A percentile compares a stretch with the other conserved stretches of the same genome.
Evolutionary conservation across 345 rosid species (phyloP).

Genomic region (Hypericum androsaemum): DNA sequence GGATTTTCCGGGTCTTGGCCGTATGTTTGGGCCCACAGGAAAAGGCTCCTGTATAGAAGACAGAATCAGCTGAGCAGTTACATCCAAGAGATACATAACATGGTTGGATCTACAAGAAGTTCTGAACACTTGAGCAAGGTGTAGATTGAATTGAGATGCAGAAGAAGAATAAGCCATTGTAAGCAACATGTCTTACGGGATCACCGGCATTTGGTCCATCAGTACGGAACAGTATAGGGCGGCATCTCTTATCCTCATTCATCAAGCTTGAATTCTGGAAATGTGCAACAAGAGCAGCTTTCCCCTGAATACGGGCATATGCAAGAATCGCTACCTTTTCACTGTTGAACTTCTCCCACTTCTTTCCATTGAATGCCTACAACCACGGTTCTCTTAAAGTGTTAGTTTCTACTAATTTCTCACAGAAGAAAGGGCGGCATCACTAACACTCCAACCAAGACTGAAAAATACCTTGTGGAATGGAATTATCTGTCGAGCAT

Average conservation of each 20-base stretch:
- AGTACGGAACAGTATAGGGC: conserved; percentile 79
- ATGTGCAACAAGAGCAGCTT: conserved; percentile 79
- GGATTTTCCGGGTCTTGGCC: conserved; percentile 64
- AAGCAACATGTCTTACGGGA: conserved; percentile 35
- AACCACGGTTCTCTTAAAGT: background rate
- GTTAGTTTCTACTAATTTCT: background rate
- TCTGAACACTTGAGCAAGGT: background rate
- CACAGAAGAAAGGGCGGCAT: too few species aligned
- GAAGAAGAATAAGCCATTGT: conserved; percentile 4
- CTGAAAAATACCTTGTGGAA: conserved; percentile 50
- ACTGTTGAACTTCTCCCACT: conserved; percentile 89
- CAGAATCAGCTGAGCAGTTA: background rate
- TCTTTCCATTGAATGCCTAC: conserved; percentile 82
- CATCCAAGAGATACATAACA: background rate
- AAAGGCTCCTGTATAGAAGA: conserved; percentile 55
- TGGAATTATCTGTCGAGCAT: conserved; percentile 66
- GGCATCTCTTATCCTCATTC: conserved; percentile 91
- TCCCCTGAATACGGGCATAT: conserved; percentile 83
- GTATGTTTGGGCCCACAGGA: conserved; percentile 64
- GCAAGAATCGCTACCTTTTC: conserved; percentile 86
- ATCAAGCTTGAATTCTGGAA: conserved; percentile 89
- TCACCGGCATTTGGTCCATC: conserved; percentile 88
- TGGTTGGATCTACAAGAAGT: background rate
- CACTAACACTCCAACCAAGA: background rate
- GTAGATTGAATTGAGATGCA: background rate